Percentiles rank a stretch among this genome's conserved stretches.
Conservation (phyloP, 1,139 yeast species). For the Taphrina flavorubra region DNA sequence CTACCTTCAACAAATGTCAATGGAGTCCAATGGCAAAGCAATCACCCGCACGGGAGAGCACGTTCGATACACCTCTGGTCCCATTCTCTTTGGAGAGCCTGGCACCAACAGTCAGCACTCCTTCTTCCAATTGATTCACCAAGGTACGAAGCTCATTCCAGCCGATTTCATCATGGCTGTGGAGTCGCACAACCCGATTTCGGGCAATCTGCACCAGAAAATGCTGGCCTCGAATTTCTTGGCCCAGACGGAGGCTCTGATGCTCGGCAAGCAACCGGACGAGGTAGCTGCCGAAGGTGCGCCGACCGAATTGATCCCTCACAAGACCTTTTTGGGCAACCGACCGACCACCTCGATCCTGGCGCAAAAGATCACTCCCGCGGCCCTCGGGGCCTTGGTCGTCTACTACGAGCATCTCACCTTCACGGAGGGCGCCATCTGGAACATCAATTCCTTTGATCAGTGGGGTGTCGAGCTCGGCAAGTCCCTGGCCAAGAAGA, state of each 20-base stretch:
- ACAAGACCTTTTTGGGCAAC: constrained; percentile 95
- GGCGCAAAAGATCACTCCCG: constrained; percentile 95
- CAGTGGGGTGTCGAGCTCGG: constrained; percentile 99
- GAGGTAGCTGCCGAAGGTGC: constrained; percentile 88
- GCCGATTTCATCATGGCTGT: constrained; percentile 97
- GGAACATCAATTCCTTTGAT: constrained; percentile 99
- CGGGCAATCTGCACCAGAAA: constrained; percentile 88
- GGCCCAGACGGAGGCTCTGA: constrained; percentile 97
- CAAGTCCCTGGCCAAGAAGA: constrained; percentile 94
- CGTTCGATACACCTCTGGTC: constrained; percentile 93
- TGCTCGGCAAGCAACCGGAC: constrained; percentile 90
- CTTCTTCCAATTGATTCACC: constrained; percentile 98
- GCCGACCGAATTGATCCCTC: constrained; percentile 79
- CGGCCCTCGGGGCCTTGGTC: constrained; percentile 90
- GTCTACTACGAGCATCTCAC: constrained; percentile 98
- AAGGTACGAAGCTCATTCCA: constrained; percentile 97
- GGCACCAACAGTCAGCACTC: constrained; percentile 99
- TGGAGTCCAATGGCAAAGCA: constrained; percentile 99
- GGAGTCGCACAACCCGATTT: constrained; percentile 96
- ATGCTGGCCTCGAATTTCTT: constrained; percentile 98
- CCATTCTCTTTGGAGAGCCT: constrained; percentile 96
- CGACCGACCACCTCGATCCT: constrained; percentile 98
- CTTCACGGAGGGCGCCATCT: constrained; percentile 96
- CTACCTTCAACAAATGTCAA: constrained; percentile 94
- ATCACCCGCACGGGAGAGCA: constrained; percentile 90